Percentiles rank a stretch among this genome's conserved stretches.
Evolutionary conservation across 352 stramenopile genomes (phyloP).

Genomic region (Phytophthora cajani): DNA sequence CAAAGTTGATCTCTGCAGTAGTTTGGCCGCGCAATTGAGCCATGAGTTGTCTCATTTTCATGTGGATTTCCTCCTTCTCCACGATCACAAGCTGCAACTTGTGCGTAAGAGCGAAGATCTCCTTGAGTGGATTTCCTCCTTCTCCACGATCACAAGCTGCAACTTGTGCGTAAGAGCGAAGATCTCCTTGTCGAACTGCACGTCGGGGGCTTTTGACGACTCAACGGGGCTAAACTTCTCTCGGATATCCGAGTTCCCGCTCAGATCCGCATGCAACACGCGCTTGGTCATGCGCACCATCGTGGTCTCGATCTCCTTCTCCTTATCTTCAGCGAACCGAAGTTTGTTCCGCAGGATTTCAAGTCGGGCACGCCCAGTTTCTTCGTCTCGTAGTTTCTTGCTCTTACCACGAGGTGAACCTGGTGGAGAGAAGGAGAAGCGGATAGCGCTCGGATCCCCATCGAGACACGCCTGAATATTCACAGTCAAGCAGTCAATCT

Average conservation of each 20-base stretch:
- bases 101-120: slow-evolving; percentile 79
- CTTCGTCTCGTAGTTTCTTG: slow-evolving; percentile 48
- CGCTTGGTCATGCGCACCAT: slow-evolving; percentile 81
- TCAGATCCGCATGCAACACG: too few species aligned
- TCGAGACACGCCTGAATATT: slow-evolving; percentile 57
- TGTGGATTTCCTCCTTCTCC: slow-evolving; percentile 78
- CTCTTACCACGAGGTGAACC: slow-evolving; percentile 31
- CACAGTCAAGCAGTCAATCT: slow-evolving; percentile 64
- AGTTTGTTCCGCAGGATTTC: slow-evolving; percentile 69
- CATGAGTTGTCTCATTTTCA: slow-evolving; percentile 74
- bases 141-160: slow-evolving; percentile 77
- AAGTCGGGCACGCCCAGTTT: slow-evolving; percentile 53
- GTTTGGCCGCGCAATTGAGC: slow-evolving; percentile 36
- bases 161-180: slow-evolving; percentile 78
- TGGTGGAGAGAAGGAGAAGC: slow-evolving; percentile 33
- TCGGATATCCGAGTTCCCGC: too few species aligned
- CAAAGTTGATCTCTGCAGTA: slow-evolving; percentile 9
- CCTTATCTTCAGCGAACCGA: slow-evolving; percentile 65
- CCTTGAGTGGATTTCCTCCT: slow-evolving; percentile 79
- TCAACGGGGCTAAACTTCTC: too few species aligned
- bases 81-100: slow-evolving; percentile 79
- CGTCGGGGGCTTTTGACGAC: slow-evolving; percentile 13
- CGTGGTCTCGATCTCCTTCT: slow-evolving; percentile 72
- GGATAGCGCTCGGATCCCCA: slow-evolving; percentile 24
- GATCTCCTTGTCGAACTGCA: slow-evolving; percentile 80